Conservation (phyloP, 495 filamentous ascomycete genomes). For the Neurospora africana region DNA sequence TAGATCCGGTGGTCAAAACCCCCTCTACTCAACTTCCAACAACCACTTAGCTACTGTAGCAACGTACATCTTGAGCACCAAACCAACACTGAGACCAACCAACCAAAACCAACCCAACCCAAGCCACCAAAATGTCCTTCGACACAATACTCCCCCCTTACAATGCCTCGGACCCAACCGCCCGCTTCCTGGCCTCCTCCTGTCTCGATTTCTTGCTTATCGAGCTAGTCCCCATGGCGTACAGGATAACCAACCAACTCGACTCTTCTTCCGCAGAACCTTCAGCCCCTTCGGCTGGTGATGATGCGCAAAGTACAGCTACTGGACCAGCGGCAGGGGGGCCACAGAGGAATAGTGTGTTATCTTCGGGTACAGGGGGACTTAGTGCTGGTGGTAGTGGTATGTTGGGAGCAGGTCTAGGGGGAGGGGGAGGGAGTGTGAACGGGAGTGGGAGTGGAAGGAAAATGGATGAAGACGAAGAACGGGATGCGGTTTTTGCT, state of each 20-base stretch:
- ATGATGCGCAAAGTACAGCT: neutral
- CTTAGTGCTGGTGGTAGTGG: neutral
- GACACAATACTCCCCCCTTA: slow-evolving; percentile 58
- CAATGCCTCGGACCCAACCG: slow-evolving; percentile 64
- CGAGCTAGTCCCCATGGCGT: slow-evolving; percentile 90
- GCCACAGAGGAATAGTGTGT: neutral
- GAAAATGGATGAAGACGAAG: slow-evolving; percentile 57
- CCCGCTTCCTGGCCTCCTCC: slow-evolving; percentile 67
- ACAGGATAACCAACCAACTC: slow-evolving; percentile 58
- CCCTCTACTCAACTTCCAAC: neutral
- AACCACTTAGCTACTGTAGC: neutral
- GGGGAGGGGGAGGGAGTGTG: neutral
- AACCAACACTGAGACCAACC: neutral
- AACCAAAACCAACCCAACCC: neutral
- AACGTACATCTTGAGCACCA: neutral
- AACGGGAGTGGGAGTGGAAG: slow-evolving; percentile 1
- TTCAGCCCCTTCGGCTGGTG: neutral
- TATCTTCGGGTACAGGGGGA: neutral
- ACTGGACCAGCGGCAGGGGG: neutral
- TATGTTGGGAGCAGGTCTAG: neutral
- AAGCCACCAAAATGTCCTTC: slow-evolving; percentile 55
- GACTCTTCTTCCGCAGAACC: slow-evolving; percentile 14
- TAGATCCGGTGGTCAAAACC: neutral
- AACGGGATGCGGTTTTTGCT: slow-evolving; percentile 71
- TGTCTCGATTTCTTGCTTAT: slow-evolving; percentile 90